Conservation (phyloP, 164 flowering plant species). For the Houttuynia cordata region DNA sequence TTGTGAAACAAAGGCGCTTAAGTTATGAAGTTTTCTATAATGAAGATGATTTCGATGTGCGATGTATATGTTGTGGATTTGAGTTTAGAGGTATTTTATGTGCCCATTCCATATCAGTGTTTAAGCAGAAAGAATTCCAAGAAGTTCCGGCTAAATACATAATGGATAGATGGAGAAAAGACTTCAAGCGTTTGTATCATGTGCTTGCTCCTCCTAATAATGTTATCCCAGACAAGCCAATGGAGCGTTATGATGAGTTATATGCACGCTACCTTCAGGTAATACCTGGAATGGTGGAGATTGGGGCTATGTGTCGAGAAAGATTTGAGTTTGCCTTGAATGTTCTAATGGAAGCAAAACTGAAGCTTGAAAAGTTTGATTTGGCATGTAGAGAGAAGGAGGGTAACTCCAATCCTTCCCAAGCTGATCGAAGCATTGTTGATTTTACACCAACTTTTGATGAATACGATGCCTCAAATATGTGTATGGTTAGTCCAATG, state of each 20-base stretch:
- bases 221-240: neutral
- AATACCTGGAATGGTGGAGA: neutral
- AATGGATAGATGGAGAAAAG: slow-evolving; percentile 55
- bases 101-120: slow-evolving; percentile 69
- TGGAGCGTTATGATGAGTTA: slow-evolving; percentile 3
- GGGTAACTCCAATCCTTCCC: neutral
- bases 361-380: neutral
- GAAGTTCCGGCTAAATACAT: slow-evolving; percentile 57
- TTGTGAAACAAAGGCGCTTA: slow-evolving; percentile 35
- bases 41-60: slow-evolving; percentile 45
- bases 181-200: neutral
- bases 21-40: slow-evolving; percentile 47
- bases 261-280: neutral
- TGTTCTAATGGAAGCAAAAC: neutral
- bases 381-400: neutral
- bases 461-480: neutral
- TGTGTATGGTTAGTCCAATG: neutral
- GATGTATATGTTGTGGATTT: slow-evolving; percentile 76
- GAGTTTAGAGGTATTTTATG: slow-evolving; percentile 80
- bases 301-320: neutral
- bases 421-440: neutral
- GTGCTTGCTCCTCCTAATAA: neutral
- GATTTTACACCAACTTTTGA: neutral
- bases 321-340: slow-evolving; percentile 1
- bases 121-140: slow-evolving; percentile 58